Evolutionary conservation across 2,329 filamentous ascomycete species (phyloP).

Genomic region (Calonectria hongkongensis): DNA sequence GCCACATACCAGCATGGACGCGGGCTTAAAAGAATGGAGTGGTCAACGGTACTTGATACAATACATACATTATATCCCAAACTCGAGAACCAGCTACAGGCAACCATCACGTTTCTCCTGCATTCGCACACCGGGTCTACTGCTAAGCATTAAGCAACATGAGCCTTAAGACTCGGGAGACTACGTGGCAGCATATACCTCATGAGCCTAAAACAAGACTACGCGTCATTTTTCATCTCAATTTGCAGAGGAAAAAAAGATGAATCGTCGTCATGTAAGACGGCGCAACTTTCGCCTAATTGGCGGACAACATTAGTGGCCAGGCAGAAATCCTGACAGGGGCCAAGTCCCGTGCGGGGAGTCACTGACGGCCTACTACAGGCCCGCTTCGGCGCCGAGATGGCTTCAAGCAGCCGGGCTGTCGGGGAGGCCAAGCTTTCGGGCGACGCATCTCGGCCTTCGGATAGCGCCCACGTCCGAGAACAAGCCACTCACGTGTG

Average conservation of each 20-base stretch:
- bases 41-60: too few relatives aligned
- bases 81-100: too few relatives aligned
- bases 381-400: constrained; percentile 17
- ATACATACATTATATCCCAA: too few relatives aligned
- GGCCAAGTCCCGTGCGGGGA: neutral
- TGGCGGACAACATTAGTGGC: neutral
- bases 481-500: neutral
- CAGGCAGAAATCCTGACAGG: neutral
- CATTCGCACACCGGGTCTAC: too few relatives aligned
- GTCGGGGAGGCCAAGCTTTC: neutral
- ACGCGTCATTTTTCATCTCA: too few relatives aligned
- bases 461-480: constrained; percentile 4
- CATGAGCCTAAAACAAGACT: too few relatives aligned
- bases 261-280: neutral
- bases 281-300: neutral
- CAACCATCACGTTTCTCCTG: too few relatives aligned
- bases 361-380: neutral
- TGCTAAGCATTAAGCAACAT: too few relatives aligned
- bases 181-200: too few relatives aligned
- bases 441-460: constrained; percentile 2
- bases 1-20: too few relatives aligned
- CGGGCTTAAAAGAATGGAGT: too few relatives aligned
- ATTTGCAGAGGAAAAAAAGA: neutral
- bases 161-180: too few relatives aligned
- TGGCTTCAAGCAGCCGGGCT: neutral